Evolutionary conservation across 129 eudicot species (phyloP), one percentile per base, ranked within the genome.

Genomic region (Sambucus nigra): DNA sequence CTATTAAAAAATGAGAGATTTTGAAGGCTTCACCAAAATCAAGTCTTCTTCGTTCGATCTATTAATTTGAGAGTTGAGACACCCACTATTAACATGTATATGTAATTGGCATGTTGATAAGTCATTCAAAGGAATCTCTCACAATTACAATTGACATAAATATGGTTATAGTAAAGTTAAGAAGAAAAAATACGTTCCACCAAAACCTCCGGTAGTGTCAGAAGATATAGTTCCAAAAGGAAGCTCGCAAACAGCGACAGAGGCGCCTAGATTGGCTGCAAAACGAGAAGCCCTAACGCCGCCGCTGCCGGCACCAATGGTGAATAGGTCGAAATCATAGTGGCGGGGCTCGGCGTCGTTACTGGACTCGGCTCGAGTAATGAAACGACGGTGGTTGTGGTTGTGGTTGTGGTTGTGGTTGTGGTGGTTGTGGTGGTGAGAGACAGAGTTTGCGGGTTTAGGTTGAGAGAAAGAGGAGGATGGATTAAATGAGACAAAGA

Each of bases 231-330:
- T 92, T 26, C 82, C 67, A 45, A 92, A 92, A 26, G 99, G 99
- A 45, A 92, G 87, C 80, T 92, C 99, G 41, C 99, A 92, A 35
- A 92, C 80, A 35, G 96, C 99, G 16, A 86, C 96, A 0, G 80
- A 71, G 38, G 99, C 99, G 5, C 99, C 99, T 35, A 76, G 75
- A 82, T 75, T 86, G 55, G 99, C 65, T 7, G 99, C 99, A 58
- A 86, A 92, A 25, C 99, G 89, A 4, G 99, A 92, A 56, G 99
- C 99, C 73, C 99, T 76, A 35, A 92, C 99, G 25, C 99, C 99
- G 19, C 99, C 99, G 19, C 95, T 86, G 2, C 99, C 99, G 42
- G 99, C 99, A 17, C 99, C 99, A 38, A 92, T 80, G 1, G 99
- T 92, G 59, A 92, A 92, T 39, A 92, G 80, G 70, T 92, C 99